Percentiles rank a stretch among this genome's conserved stretches.
Evolutionary conservation across 345 rosid species (phyloP).

Genomic region (Pugionium dolabratum): DNA sequence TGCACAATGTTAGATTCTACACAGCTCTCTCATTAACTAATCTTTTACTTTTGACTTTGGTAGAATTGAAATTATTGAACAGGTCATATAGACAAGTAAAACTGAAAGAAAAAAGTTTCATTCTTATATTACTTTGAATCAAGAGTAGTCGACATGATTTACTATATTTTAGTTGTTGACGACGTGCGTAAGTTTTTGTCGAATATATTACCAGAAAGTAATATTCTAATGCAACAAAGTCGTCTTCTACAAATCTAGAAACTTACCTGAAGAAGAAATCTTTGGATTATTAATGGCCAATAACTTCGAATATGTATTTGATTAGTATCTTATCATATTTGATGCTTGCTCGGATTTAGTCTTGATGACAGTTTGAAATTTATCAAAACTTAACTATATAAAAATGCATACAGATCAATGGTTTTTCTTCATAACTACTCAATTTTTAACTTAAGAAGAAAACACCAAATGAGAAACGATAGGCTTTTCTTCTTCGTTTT

Average conservation of each 20-base stretch:
- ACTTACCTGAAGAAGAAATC: background rate
- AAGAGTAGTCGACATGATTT: background rate
- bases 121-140: background rate
- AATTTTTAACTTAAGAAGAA: background rate
- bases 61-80: background rate
- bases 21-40: background rate
- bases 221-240: background rate
- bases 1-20: background rate
- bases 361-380: background rate
- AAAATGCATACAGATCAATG: background rate
- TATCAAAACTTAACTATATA: background rate
- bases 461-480: slow-evolving; percentile 8
- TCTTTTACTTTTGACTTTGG: background rate
- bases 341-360: background rate
- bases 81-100: background rate
- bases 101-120: background rate
- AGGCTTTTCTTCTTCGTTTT: slow-evolving; percentile 1
- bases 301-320: background rate
- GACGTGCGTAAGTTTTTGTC: background rate
- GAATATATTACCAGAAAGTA: too few species aligned
- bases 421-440: background rate
- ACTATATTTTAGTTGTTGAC: background rate
- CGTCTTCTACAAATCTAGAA: slow-evolving; percentile 1
- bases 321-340: background rate
- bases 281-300: background rate